Evolutionary conservation across 2,329 filamentous ascomycete species (phyloP).

Genomic region (Gaeumannomyces tritici): DNA sequence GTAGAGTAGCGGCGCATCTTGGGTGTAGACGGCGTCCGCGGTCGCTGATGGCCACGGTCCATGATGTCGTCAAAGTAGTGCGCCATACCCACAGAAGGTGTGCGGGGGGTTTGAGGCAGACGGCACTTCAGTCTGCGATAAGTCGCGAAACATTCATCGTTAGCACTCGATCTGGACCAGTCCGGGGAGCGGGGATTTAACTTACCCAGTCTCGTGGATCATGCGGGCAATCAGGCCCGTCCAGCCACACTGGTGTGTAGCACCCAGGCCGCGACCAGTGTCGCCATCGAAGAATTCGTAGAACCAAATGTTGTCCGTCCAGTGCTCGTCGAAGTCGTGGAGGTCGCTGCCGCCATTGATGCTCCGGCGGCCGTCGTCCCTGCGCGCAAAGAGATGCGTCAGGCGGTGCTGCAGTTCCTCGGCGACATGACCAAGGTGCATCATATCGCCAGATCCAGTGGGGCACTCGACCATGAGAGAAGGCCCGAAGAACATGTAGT

Average conservation of each 20-base stretch:
- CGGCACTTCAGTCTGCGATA: constrained; percentile 71
- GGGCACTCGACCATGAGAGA: constrained; percentile 87
- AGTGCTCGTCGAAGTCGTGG: constrained; percentile 84
- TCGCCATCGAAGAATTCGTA: constrained; percentile 97
- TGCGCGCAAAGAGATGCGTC: constrained; percentile 80
- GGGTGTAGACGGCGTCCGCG: constrained; percentile 32
- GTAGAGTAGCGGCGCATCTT: constrained; percentile 70
- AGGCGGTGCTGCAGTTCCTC: constrained; percentile 92
- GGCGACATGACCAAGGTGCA: constrained; percentile 91
- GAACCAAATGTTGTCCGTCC: constrained; percentile 93
- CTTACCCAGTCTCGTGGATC: constrained; percentile 95
- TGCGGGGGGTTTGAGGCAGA: constrained; percentile 85
- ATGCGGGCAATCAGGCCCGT: constrained; percentile 91
- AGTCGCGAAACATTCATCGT: constrained; percentile 15
- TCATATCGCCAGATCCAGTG: constrained; percentile 83
- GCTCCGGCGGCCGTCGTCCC: constrained; percentile 76
- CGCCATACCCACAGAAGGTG: constrained; percentile 70
- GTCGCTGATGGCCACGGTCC: constrained; percentile 23
- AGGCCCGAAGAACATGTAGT: constrained; percentile 92
- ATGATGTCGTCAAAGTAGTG: constrained; percentile 76
- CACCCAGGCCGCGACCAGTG: constrained; percentile 76
- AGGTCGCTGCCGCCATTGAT: constrained; percentile 79
- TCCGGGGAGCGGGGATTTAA: constrained; percentile 8
- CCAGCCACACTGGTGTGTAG: constrained; percentile 94
- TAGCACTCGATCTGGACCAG: constrained; percentile 21